A percentile compares a stretch with the other conserved stretches of the same genome.
phyloP scores from a whole-genome alignment of 2,329 filamentous ascomycete species.

The Pyrenochaeta sp. region DNA sequence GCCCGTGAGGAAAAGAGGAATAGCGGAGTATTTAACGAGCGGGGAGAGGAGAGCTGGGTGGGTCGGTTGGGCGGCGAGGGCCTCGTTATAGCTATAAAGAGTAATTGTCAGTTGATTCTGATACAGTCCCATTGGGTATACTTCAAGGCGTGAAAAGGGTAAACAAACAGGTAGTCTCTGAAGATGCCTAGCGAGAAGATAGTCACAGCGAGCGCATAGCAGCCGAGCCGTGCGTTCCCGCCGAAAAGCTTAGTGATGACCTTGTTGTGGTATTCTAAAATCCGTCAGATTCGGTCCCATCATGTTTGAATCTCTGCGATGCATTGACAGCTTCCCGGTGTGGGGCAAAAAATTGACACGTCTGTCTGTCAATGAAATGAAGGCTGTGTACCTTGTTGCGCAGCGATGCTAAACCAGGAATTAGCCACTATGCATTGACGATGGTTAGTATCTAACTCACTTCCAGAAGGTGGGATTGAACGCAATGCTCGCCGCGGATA shows the following conservation, averaged over 20 bases:
- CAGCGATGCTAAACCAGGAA: constrained; percentile 70
- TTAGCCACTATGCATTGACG: constrained; percentile 5
- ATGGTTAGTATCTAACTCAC: constrained; percentile 59
- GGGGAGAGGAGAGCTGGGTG: constrained; percentile 75
- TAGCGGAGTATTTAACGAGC: constrained; percentile 69
- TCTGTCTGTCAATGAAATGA: not conserved
- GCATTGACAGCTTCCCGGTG: not conserved
- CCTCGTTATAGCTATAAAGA: constrained; percentile 77
- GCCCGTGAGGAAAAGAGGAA: constrained; percentile 74
- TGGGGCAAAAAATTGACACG: not conserved
- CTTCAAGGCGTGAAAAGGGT: constrained; percentile 1
- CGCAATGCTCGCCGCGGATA: constrained; percentile 80
- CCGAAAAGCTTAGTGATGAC: constrained; percentile 86
- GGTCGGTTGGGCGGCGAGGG: constrained; percentile 77
- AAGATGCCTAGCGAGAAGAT: constrained; percentile 94
- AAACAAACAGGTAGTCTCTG: constrained; percentile 69
- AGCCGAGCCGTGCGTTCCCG: constrained; percentile 79
- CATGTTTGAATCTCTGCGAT: not conserved
- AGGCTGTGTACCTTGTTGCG: constrained; percentile 73
- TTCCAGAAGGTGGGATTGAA: constrained; percentile 99
- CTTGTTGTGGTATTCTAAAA: constrained; percentile 87
- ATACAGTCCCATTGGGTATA: not conserved
- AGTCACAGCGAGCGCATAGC: constrained; percentile 85
- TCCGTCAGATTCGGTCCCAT: constrained; percentile 7
- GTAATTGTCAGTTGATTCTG: constrained; percentile 2